These are phyloP conservation scores for Immersiporthe knoxdaviesiana DNA, from an alignment of 2,329 filamentous ascomycete genomes.

Conservation along the genomic window DNA sequence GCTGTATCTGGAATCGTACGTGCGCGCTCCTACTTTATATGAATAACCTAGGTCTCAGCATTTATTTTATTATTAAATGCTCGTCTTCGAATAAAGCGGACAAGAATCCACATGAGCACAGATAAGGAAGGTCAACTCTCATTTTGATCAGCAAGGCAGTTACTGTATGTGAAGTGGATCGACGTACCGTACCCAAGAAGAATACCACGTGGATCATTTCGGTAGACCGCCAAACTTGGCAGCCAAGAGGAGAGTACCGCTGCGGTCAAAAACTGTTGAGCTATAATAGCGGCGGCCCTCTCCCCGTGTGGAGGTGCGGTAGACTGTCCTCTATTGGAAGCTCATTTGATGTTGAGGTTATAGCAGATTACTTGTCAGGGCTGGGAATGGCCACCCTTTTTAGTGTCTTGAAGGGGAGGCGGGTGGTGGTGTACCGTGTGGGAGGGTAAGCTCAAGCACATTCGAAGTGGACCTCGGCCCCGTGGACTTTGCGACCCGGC, in stretches of 20 bases:
- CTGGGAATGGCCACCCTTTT: not conserved
- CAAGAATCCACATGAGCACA: not conserved
- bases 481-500: not conserved
- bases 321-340: not conserved
- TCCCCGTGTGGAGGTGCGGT: not conserved
- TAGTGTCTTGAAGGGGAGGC: not conserved
- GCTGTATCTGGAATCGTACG: not conserved
- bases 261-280: not conserved
- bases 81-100: not conserved
- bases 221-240: not conserved
- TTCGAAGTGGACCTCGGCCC: not conserved
- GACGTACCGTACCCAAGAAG: not conserved
- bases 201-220: not conserved
- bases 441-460: not conserved
- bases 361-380: not conserved
- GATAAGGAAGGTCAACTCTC: not conserved
- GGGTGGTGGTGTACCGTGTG: too few relatives aligned
- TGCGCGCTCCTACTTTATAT: not conserved
- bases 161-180: not conserved
- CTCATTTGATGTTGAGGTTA: not conserved
- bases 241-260: not conserved
- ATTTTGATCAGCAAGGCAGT: not conserved
- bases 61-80: not conserved
- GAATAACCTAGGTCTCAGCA: too few relatives aligned
- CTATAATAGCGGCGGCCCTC: not conserved